Conservation (phyloP, 306 rosid genomes). For the Glycyrrhiza uralensis region DNA sequence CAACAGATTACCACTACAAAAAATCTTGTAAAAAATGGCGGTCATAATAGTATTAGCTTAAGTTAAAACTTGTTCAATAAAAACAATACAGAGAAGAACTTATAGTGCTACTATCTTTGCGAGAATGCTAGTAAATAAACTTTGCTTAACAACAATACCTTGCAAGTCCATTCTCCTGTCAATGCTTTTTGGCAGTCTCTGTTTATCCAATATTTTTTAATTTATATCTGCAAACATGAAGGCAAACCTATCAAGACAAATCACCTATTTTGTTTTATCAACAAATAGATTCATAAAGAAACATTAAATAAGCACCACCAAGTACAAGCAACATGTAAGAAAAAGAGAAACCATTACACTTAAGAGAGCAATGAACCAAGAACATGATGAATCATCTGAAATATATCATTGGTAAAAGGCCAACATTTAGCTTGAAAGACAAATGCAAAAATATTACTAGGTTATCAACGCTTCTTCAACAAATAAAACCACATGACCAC, state of each 20-base stretch:
- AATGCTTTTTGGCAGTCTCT: constrained; percentile 85
- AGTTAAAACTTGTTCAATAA: no score
- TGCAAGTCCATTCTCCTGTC: constrained; percentile 91
- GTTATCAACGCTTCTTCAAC: not conserved
- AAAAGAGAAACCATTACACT: not conserved
- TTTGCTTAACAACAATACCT: no score
- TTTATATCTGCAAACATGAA: constrained; percentile 58
- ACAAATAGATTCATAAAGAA: not conserved
- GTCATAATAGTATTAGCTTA: no score
- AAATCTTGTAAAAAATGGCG: no score
- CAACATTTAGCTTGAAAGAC: not conserved
- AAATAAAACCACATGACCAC: no score
- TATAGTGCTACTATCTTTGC: no score
- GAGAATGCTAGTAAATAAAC: no score
- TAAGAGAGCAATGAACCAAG: not conserved
- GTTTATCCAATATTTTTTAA: constrained; percentile 88
- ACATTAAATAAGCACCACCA: not conserved
- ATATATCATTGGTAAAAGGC: not conserved
- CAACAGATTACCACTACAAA: no score
- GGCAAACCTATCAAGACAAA: constrained; percentile 5
- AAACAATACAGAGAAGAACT: no score
- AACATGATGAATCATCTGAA: not conserved
- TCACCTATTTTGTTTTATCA: not conserved
- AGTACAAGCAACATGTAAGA: not conserved
- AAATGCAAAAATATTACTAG: not conserved